Percentiles rank a stretch among this genome's conserved stretches.
Conservation (phyloP, 1,284 basidiomycete genomes). For the Athelia psychrophila region DNA sequence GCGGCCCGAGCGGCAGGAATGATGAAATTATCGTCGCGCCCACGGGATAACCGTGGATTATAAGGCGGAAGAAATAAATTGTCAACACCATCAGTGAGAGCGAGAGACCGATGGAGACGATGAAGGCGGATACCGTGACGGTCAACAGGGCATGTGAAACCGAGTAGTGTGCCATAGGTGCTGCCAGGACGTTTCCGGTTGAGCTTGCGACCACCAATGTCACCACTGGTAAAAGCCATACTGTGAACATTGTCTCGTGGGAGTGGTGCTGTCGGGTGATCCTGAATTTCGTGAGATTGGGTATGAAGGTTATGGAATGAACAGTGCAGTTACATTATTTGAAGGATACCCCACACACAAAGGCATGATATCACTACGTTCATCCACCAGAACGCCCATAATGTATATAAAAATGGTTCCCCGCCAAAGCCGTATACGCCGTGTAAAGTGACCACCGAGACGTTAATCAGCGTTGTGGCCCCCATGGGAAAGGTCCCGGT, state of each 20-base stretch:
- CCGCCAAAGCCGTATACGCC: slow-evolving; percentile 49
- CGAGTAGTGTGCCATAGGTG: slow-evolving; percentile 42
- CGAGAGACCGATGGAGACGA: slow-evolving; percentile 58
- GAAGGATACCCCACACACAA: slow-evolving; percentile 62
- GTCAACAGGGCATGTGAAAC: slow-evolving; percentile 53
- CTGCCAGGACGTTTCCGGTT: slow-evolving; percentile 58
- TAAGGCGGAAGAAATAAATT: slow-evolving; percentile 44
- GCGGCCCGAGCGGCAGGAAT: slow-evolving; percentile 56
- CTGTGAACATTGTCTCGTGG: slow-evolving; percentile 51
- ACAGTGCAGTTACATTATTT: slow-evolving; percentile 51
- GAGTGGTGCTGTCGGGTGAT: slow-evolving; percentile 60
- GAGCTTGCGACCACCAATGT: slow-evolving; percentile 68
- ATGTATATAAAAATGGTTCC: slow-evolving; percentile 48
- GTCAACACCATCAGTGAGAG: slow-evolving; percentile 54
- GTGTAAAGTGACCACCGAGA: slow-evolving; percentile 42
- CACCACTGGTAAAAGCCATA: slow-evolving; percentile 74
- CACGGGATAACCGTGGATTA: slow-evolving; percentile 44
- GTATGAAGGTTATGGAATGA: too few species aligned
- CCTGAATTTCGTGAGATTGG: slow-evolving; percentile 32
- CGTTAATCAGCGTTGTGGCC: slow-evolving; percentile 59
- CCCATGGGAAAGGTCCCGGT: slow-evolving; percentile 74
- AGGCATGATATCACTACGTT: slow-evolving; percentile 55
- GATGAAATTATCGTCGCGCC: slow-evolving; percentile 52
- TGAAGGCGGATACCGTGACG: slow-evolving; percentile 44
- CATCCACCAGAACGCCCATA: slow-evolving; percentile 78